Base-by-base conservation (phyloP, 768 basidiomycete genomes). In the Polyporus arcularius region DNA sequence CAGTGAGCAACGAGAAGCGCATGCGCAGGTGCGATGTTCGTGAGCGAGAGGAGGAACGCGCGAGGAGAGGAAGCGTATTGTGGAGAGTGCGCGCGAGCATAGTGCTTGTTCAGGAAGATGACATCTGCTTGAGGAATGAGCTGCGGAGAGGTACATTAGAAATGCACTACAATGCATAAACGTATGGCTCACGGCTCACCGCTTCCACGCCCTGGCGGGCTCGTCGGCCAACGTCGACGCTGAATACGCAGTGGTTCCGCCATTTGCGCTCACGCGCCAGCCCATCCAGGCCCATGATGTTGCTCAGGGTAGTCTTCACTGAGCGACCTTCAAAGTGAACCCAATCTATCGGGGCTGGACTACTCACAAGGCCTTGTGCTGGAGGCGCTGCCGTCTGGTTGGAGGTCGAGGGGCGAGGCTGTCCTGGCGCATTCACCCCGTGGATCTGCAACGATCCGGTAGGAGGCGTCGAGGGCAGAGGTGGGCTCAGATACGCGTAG, bases 331-430 rank as follows among this genome's bases (percentile, higher is more conserved):
- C 92, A 61, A 94, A 90, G 68, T 94, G 91, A 6, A 94, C 74
- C 90, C 92, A 92, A 65, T 94, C 89, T 55, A 94, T 89, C 0
- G 91, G 92, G 0, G 91, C 89, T 0, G 87, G 87, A 51, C 84
- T 87, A 61, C 82, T 80, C 8, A 21, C 16, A 15, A 80, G 78
- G 49, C 76, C 70, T 31, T 58, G 67, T 26, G 77, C 76, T 0
- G 74, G 73, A 30, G 76, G 65, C 18, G 65, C 39, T 11, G 70
- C 28, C 0, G 65, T 9, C 46, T 48, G 46, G 46, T 48, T 48
- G 21, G 66, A 54, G 51, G 68, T 68, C 28, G 71, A 71, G 41
- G 70, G 65, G 7, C 74, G 52, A 16, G 71, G 55, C 21, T 78
- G 73, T 50, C 39, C 51, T n/a, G 55, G 14, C 8, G n/a, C 43